Conservation (phyloP, 108 stramenopile genomes). For the Conticribra guillardii region DNA sequence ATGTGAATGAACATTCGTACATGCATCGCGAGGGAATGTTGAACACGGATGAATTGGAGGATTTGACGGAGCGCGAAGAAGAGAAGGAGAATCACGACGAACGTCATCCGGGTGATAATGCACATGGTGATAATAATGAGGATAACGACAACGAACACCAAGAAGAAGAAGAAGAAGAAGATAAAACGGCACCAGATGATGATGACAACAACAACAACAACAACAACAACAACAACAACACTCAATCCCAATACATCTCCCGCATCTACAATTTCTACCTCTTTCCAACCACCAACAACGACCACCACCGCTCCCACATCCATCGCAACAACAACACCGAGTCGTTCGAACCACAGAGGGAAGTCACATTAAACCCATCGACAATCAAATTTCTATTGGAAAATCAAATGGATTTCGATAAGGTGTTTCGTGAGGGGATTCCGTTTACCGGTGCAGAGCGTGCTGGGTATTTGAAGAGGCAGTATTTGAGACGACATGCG, state of each 20-base stretch:
- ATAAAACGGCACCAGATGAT: background rate
- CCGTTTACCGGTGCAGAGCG: conserved; percentile 53
- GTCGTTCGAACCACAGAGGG: conserved; percentile 28
- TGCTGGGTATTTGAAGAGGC: conserved; percentile 46
- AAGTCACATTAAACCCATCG: conserved; percentile 71
- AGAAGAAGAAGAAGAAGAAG: no score
- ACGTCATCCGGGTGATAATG: no score
- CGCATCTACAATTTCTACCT: conserved; percentile 81
- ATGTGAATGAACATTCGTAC: conserved; percentile 40
- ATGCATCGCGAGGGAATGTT: conserved; percentile 50
- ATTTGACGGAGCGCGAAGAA: conserved; percentile 44
- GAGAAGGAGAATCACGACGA: background rate
- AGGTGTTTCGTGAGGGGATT: conserved; percentile 66
- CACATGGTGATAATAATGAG: no score
- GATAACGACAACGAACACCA: no score
- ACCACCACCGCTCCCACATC: background rate
- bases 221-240: background rate
- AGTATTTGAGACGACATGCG: conserved; percentile 36
- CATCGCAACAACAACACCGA: background rate
- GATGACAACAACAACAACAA: no score
- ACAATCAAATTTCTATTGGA: conserved; percentile 66
- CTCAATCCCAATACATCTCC: conserved; percentile 37
- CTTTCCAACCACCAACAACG: conserved; percentile 58
- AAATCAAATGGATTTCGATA: conserved; percentile 75
- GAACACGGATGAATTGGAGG: conserved; percentile 47